Conservation (phyloP, 345 rosid genomes). For the Camelina sativa region DNA sequence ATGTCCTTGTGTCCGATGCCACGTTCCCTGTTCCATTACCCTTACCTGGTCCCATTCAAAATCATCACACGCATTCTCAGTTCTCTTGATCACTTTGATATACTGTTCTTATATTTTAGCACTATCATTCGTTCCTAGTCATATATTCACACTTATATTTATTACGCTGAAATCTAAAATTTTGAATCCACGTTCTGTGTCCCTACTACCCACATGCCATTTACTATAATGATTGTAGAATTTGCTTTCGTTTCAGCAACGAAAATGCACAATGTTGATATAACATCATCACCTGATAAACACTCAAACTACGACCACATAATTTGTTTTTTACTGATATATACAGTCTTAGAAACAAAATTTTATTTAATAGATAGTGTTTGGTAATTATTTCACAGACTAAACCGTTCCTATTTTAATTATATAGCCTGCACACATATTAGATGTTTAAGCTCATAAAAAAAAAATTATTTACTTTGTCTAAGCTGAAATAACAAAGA, state of each 20-base stretch:
- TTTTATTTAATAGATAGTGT: not conserved
- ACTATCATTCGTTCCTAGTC: constrained; percentile 30
- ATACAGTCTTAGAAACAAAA: not conserved
- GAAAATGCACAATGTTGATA: constrained; percentile 28
- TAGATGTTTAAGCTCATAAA: no score
- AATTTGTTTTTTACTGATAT: not conserved
- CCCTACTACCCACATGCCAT: constrained; percentile 41
- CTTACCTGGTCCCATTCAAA: constrained; percentile 51
- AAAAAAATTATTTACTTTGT: not conserved
- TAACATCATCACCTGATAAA: constrained; percentile 27
- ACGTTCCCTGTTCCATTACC: constrained; percentile 75
- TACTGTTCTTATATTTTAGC: constrained; percentile 17
- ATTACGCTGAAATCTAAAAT: not conserved
- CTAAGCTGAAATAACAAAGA: not conserved
- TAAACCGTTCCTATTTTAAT: not conserved
- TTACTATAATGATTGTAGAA: constrained; percentile 20
- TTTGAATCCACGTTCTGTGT: constrained; percentile 32
- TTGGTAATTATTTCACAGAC: not conserved
- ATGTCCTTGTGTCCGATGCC: constrained; percentile 70
- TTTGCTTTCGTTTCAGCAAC: constrained; percentile 25
- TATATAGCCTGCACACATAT: not conserved
- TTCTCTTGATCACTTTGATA: no score
- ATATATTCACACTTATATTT: constrained; percentile 32
- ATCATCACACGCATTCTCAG: constrained; percentile 14
- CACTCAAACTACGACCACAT: no score